Evolutionary conservation across 2,329 filamentous ascomycete species (phyloP), one percentile per base, ranked within the genome.

Genomic region (Trichoderma sp.): DNA sequence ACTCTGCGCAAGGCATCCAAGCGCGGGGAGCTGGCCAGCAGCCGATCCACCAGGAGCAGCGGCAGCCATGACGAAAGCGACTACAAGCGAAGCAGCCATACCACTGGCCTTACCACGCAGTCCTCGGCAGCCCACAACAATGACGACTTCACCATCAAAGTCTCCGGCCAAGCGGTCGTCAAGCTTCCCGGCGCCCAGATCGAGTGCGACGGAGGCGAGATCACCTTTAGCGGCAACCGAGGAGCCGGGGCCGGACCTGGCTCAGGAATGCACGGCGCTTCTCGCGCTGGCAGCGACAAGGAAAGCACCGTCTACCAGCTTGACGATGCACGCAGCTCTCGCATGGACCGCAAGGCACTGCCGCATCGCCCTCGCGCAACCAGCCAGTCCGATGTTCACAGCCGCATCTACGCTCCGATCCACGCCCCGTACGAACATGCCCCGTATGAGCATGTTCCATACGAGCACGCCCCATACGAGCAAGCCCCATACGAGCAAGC

Each of bases 61-160:
- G 85, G 80, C 26, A 91, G 89, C 77, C 88, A 84, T 57, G 89
- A 91, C 75, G 89, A 91, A 71, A 91, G 89, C 79, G 89, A 90
- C 71, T 90, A 86, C 79, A 86, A 85, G 74, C 86, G 87, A 74
- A 90, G 88, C 69, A 90, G 88, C 69, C 87, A 87, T 32, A 89
- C 89, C 0, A 91, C 89, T 14, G 85, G 87, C 53, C 88, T 89
- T 11, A 69, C 66, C 57, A 91, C 89, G 4, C 83, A 86, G 39
- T 88, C 86, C 8, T 82, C 80, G 5, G 80, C 80, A 3, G 84
- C 71, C n/a, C 84, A 85, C 66, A 85, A 85, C 66, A 85, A 73
- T 70, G 88, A 90, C 47, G 88, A 90, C 73, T 83, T 90, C 71
- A 91, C 88, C 18, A 90, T 91, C 78, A 88, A 88, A 74, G 83